phyloP scores from a whole-genome alignment of 768 basidiomycete species.

The Kondoa malvinella region DNA sequence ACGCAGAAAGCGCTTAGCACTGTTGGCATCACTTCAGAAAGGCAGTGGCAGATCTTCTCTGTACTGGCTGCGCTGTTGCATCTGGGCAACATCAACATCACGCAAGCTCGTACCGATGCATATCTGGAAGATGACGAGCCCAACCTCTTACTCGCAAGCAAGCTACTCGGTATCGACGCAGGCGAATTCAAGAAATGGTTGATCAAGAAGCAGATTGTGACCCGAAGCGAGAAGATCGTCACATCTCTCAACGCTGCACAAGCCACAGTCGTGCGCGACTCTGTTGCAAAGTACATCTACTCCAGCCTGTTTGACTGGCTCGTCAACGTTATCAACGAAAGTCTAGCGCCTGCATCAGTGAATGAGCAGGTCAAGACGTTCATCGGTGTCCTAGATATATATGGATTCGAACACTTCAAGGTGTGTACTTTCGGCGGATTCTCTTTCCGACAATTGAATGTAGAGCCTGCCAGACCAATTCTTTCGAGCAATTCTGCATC shows the following conservation, averaged over 20 bases:
- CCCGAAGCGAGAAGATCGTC: slow-evolving; percentile 87
- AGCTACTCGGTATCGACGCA: slow-evolving; percentile 73
- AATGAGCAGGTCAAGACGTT: slow-evolving; percentile 69
- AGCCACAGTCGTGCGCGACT: slow-evolving; percentile 84
- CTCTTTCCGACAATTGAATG: slow-evolving; percentile 98
- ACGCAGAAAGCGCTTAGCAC: slow-evolving; percentile 92
- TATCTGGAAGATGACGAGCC: slow-evolving; percentile 66
- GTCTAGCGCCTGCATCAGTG: slow-evolving; percentile 83
- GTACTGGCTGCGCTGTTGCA: slow-evolving; percentile 83
- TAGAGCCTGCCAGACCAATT: slow-evolving; percentile 52
- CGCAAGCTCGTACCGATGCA: slow-evolving; percentile 61
- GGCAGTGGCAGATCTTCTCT: slow-evolving; percentile 88
- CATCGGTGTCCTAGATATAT: slow-evolving; percentile 96
- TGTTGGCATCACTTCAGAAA: slow-evolving; percentile 91
- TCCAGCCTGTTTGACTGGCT: slow-evolving; percentile 98
- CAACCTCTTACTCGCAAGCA: slow-evolving; percentile 60
- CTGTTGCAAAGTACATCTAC: slow-evolving; percentile 96
- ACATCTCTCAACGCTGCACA: slow-evolving; percentile 68
- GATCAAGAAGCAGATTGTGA: slow-evolving; percentile 88
- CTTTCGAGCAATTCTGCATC: slow-evolving; percentile 85
- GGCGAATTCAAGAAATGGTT: slow-evolving; percentile 98
- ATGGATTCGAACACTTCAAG: slow-evolving; percentile 36
- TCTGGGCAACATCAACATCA: slow-evolving; percentile 92
- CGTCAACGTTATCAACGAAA: slow-evolving; percentile 91
- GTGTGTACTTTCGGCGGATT: slow-evolving; percentile 58